Base-by-base conservation (phyloP, 1,139 yeast species). In the Yamadazyma blattariae region DNA sequence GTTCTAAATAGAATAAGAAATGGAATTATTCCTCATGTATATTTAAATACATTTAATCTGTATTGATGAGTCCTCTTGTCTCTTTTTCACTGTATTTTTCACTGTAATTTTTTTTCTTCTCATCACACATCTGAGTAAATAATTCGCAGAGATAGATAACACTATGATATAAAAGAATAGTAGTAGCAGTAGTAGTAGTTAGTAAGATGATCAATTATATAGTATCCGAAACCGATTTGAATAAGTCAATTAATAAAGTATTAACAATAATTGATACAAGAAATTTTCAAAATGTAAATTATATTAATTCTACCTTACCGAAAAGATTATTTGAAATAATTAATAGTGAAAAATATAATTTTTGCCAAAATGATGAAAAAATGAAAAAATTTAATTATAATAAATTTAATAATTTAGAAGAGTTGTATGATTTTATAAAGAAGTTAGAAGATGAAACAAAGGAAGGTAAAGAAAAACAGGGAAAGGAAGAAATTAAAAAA, bases 261-360 rank as follows among this genome's bases (percentile, higher is more conserved):
- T 28, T 50, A n/a, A 19, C 25, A 2, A 18, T 14, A 11, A 28
- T 35, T 1, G 38, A 37, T 23, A 4, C 10, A 4, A n/a, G n/a
- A n/a, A 27, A 32, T 10, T 34, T 39, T 21, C 13, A 19, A 4
- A 27, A 27, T 2, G 41, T 49, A n/a, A 11, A 35, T 10, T 52
- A 52, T 31, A 23, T 52, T 4, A 52, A 52, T 31, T 41, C 49
- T 19, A 44, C 51, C 2, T 37, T 49, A 13, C 54, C 54, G 5
- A 42, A 42, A 25, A 36, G 33, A 18, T 34, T 53, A 9, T 45
- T 37, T 27, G 23, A 42, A 19, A 18, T 32, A 4, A 44, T 52
- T 7, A 35, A 38, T 4, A 25, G 22, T 2, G 17, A 23, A 6
- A 24, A 31, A 5, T 25, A n/a, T 25, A 8, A 32, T 15, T 32